Evolutionary conservation across 768 basidiomycete species (phyloP), one percentile per base, ranked within the genome.

Genomic region (Russula sp.): DNA sequence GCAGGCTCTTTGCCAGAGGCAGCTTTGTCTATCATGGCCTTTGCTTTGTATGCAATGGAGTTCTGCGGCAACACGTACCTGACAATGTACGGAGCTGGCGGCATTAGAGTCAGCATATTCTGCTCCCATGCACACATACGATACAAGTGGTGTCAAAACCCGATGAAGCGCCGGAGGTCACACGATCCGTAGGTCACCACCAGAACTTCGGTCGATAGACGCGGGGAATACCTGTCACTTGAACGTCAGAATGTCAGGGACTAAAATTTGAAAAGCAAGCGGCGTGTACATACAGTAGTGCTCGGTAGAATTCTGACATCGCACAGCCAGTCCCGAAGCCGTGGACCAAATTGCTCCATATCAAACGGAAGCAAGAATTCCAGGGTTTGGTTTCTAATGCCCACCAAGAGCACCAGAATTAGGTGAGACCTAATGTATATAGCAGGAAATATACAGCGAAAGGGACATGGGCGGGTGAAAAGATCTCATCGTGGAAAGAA

Each of bases 131-230:
- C 3, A 34, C 9, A n/a, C 4, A 42, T 22, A 5, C 20, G n/a
- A 28, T 22, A 9, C 22, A 6, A 26, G 34, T 54, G 44, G 6
- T 5, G 26, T 24, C 34, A 16, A 42, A 38, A 38, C 22, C 8
- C 18, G 22, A 34, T 44, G 63, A 53, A 30, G 57, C 30, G 28
- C 42, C 11, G 38, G 38, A 22, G 16, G 46, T 64, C 58, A 64
- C 63, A 10, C 53, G 46, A 54, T 13, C 30, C 11, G 22, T 22
- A 16, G 9, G 46, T 16, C 28, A 26, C 54, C 26, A 3, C 20
- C 7, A 11, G 28, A 14, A 28, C 34, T 28, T 36, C 14, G 32
- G 20, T 20, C 13, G 32, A 26, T 36, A 46, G 20, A 26, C 49
- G 42, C 44, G 13, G 34, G 32, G 5, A 16, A 44, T 28, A 53